A percentile compares a stretch with the other conserved stretches of the same genome.
phyloP scores from a whole-genome alignment of 371 early-diverging fungal genomes.

The Nosema muscidifuracis region DNA sequence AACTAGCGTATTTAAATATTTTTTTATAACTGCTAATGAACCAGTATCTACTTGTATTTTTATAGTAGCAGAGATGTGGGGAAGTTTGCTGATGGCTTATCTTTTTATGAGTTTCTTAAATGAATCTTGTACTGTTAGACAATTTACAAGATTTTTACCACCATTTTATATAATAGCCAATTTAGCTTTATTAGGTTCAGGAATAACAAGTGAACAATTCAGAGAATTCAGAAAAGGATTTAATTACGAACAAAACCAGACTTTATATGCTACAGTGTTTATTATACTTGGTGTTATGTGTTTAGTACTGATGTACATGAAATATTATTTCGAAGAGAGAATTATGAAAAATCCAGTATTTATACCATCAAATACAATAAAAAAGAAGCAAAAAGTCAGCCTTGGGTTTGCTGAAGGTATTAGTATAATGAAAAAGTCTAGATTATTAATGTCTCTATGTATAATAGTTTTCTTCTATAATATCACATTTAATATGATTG shows the following conservation, averaged over 20 bases:
- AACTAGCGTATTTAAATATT: constrained; percentile 40
- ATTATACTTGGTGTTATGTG: constrained; percentile 38
- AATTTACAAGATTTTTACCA: constrained; percentile 62
- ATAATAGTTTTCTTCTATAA: constrained; percentile 60
- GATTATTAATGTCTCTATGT: constrained; percentile 58
- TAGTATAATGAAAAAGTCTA: constrained; percentile 53
- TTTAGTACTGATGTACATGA: constrained; percentile 40
- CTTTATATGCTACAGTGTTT: constrained; percentile 43
- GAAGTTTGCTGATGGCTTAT: constrained; percentile 60
- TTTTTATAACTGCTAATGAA: constrained; percentile 57
- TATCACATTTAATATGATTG: constrained; percentile 58
- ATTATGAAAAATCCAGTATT: constrained; percentile 51
- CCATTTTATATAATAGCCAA: constrained; percentile 61
- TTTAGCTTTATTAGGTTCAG: constrained; percentile 56
- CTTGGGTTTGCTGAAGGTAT: constrained; percentile 57
- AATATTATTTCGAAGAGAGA: constrained; percentile 49
- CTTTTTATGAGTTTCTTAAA: constrained; percentile 62
- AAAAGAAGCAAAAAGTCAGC: constrained; percentile 48
- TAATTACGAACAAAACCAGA: constrained; percentile 24
- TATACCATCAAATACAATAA: constrained; percentile 19
- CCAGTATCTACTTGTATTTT: constrained; percentile 62
- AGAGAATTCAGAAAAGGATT: constrained; percentile 27
- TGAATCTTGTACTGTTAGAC: constrained; percentile 60
- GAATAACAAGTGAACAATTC: constrained; percentile 36
- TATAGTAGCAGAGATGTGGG: constrained; percentile 63